phyloP scores from a whole-genome alignment of 169 alveolate species.

The Plasmodium berghei region DNA sequence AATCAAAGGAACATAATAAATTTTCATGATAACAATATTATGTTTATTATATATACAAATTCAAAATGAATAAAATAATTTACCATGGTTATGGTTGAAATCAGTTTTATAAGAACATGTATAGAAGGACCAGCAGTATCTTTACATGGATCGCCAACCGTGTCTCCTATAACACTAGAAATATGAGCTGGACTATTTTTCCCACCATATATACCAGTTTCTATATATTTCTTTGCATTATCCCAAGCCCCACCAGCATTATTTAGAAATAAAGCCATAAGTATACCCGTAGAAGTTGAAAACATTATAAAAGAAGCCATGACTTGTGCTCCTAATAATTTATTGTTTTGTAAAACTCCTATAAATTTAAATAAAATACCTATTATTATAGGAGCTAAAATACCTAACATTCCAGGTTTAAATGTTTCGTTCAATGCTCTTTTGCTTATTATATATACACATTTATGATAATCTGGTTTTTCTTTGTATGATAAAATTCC shows the following conservation, averaged over 20 bases:
- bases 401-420: slow-evolving; percentile 86
- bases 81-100: slow-evolving; percentile 68
- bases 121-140: slow-evolving; percentile 93
- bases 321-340: slow-evolving; percentile 84
- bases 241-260: slow-evolving; percentile 94
- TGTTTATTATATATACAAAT: not conserved
- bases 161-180: slow-evolving; percentile 89
- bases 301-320: slow-evolving; percentile 90
- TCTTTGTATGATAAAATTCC: slow-evolving; percentile 84
- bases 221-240: slow-evolving; percentile 90
- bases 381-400: slow-evolving; percentile 81
- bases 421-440: slow-evolving; percentile 89
- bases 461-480: slow-evolving; percentile 89
- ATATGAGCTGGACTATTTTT: slow-evolving; percentile 84
- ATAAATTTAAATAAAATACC: slow-evolving; percentile 86
- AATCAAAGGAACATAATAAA: not conserved
- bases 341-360: slow-evolving; percentile 79
- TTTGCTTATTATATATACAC: slow-evolving; percentile 87
- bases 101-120: slow-evolving; percentile 85
- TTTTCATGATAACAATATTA: not conserved
- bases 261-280: slow-evolving; percentile 88
- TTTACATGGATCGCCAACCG: slow-evolving; percentile 94
- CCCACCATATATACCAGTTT: slow-evolving; percentile 85
- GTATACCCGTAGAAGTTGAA: slow-evolving; percentile 90
- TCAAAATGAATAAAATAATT: not conserved